Evolutionary conservation across 345 rosid species (phyloP).

Genomic region (Arabidopsis thaliana): DNA sequence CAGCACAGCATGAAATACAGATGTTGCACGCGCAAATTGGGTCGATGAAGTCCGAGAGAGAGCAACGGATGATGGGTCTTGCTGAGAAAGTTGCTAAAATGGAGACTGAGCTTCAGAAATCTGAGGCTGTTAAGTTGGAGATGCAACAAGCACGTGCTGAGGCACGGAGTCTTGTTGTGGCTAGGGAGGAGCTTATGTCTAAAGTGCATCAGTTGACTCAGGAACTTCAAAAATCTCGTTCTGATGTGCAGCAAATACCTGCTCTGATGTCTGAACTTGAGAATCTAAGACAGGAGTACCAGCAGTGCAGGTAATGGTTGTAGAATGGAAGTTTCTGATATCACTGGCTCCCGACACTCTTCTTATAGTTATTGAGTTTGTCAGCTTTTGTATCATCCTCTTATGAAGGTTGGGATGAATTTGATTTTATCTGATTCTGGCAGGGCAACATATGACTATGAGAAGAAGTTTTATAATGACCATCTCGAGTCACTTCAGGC

Average conservation of each 20-base stretch:
- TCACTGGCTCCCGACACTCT: not conserved
- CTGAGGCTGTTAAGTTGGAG: slow-evolving; percentile 72
- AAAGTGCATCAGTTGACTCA: slow-evolving; percentile 78
- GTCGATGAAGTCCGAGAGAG: slow-evolving; percentile 74
- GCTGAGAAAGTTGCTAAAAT: slow-evolving; percentile 71
- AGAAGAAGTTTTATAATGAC: slow-evolving; percentile 85
- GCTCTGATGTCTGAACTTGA: slow-evolving; percentile 84
- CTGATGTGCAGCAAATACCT: slow-evolving; percentile 82
- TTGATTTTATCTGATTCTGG: slow-evolving; percentile 41
- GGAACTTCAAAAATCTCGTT: slow-evolving; percentile 74
- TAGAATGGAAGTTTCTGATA: slow-evolving; percentile 9
- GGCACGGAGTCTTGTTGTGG: slow-evolving; percentile 68
- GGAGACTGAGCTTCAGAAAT: slow-evolving; percentile 76
- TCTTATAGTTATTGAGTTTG: not conserved
- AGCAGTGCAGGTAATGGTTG: slow-evolving; percentile 76
- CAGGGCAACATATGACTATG: slow-evolving; percentile 88
- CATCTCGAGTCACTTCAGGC: slow-evolving; percentile 92
- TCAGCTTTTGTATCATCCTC: slow-evolving; percentile 5
- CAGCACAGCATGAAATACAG: slow-evolving; percentile 93
- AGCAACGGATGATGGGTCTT: slow-evolving; percentile 72
- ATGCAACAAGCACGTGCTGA: slow-evolving; percentile 77
- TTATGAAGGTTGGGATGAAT: not conserved
- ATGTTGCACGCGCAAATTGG: slow-evolving; percentile 76
- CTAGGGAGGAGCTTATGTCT: slow-evolving; percentile 81
- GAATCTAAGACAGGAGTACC: slow-evolving; percentile 82